Conservation (phyloP, 192 early-diverging fungal species). For the Endogone sp. region DNA sequence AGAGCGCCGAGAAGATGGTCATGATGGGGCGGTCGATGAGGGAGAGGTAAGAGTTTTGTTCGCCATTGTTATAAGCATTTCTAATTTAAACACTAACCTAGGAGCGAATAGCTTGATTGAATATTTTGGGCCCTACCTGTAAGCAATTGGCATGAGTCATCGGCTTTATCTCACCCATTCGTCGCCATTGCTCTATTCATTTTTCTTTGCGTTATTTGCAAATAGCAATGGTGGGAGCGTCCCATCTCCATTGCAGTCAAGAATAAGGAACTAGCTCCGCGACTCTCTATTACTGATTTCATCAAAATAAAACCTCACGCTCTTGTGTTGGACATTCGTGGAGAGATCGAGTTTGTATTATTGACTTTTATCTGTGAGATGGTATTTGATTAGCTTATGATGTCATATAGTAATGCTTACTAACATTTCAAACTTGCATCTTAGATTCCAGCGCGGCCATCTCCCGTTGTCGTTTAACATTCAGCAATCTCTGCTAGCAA, state of each 20-base stretch:
- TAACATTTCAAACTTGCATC: background rate
- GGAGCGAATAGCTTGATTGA: background rate
- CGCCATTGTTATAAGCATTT: conserved; percentile 4
- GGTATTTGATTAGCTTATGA: background rate
- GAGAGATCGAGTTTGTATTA: conserved; percentile 44
- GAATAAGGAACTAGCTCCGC: conserved; percentile 48
- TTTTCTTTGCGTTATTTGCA: background rate
- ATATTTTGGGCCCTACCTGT: background rate
- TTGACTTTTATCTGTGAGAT: background rate
- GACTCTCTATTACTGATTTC: conserved; percentile 50
- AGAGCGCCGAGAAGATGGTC: conserved; percentile 13
- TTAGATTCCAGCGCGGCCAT: conserved; percentile 49
- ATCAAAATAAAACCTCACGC: conserved; percentile 35
- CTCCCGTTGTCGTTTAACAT: conserved; percentile 52
- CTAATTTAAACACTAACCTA: no score
- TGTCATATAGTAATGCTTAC: no score
- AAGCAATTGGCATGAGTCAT: background rate
- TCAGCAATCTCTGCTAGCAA: conserved; percentile 32
- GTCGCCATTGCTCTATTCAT: background rate
- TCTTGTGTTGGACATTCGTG: conserved; percentile 55
- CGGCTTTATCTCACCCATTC: background rate
- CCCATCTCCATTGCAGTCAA: conserved; percentile 40
- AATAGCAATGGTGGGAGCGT: conserved; percentile 44
- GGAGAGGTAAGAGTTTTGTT: conserved; percentile 14
- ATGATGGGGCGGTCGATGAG: conserved; percentile 5